Conservation (phyloP, 2,329 filamentous ascomycete species). For the Rachicladosporium sp. region DNA sequence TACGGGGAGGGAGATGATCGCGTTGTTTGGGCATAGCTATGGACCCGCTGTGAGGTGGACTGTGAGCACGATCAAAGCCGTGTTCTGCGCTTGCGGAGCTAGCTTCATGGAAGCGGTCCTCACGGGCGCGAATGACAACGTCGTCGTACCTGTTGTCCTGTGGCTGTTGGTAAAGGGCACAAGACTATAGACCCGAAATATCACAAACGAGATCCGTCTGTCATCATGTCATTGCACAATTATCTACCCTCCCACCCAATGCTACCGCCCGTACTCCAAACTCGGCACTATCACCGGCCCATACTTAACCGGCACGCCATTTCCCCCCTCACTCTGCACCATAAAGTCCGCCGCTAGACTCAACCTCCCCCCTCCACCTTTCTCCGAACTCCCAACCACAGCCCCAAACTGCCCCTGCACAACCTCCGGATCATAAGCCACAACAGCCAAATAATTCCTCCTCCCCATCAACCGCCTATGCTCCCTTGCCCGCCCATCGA, state of each 20-base stretch:
- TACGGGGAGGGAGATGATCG: background rate
- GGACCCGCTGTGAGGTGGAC: no score
- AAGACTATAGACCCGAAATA: no score
- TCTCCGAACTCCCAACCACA: slow-evolving; percentile 16
- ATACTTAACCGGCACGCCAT: slow-evolving; percentile 80
- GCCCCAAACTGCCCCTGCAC: slow-evolving; percentile 33
- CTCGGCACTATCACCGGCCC: slow-evolving; percentile 89
- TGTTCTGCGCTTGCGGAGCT: slow-evolving; percentile 62
- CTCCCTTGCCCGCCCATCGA: slow-evolving; percentile 69
- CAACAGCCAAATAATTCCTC: slow-evolving; percentile 81
- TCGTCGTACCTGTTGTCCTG: slow-evolving; percentile 82
- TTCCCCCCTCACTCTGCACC: slow-evolving; percentile 80
- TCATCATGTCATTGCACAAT: no score
- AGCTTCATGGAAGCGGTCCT: slow-evolving; percentile 91
- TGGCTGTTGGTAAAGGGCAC: slow-evolving; percentile 85
- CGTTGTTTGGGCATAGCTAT: no score
- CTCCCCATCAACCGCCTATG: slow-evolving; percentile 86
- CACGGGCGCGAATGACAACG: slow-evolving; percentile 96
- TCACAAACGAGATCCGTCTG: no score
- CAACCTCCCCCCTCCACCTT: slow-evolving; percentile 39
- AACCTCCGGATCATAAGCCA: slow-evolving; percentile 85
- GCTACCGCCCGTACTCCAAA: slow-evolving; percentile 38
- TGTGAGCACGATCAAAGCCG: slow-evolving; percentile 41
- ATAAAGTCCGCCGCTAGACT: slow-evolving; percentile 93
- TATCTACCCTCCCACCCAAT: no score